Conservation (phyloP, 306 rosid species). For the Quillaja saponaria region DNA sequence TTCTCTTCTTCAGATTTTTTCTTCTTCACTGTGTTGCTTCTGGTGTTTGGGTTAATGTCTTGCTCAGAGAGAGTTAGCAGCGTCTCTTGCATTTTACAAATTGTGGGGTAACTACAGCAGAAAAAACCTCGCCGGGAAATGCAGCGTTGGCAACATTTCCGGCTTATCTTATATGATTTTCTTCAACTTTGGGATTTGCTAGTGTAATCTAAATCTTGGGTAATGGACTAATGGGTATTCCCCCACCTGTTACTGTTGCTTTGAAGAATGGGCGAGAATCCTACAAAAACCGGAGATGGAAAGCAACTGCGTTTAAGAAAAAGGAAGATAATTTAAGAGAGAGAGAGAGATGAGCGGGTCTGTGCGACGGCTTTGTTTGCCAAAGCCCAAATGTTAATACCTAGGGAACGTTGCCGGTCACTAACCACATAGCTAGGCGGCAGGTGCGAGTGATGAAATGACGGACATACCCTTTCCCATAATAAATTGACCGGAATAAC, state of each 20-base stretch:
- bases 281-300: not conserved
- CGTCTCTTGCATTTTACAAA: conserved; percentile 44
- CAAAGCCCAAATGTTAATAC: not conserved
- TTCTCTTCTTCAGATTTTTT: conserved; percentile 26
- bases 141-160: conserved; percentile 31
- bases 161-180: not conserved
- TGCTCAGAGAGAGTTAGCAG: conserved; percentile 38
- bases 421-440: conserved; percentile 2
- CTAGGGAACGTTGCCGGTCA: conserved; percentile 10
- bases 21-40: conserved; percentile 14
- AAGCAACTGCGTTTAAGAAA: not conserved
- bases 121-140: conserved; percentile 19
- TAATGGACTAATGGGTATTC: not conserved
- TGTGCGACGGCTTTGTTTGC: not conserved
- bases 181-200: not conserved
- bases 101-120: not conserved
- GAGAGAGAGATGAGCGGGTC: not conserved
- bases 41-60: conserved; percentile 15
- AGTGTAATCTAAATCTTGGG: not conserved
- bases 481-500: not conserved
- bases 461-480: not conserved
- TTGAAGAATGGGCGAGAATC: conserved; percentile 17
- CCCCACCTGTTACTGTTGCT: conserved; percentile 1
- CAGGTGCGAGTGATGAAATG: not conserved
- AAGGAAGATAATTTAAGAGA: not conserved